Percentiles rank a stretch among this genome's conserved stretches.
These are phyloP conservation scores for Solanum raphanifolium DNA, from an alignment of 257 asterid species.

Conservation along the genomic window DNA sequence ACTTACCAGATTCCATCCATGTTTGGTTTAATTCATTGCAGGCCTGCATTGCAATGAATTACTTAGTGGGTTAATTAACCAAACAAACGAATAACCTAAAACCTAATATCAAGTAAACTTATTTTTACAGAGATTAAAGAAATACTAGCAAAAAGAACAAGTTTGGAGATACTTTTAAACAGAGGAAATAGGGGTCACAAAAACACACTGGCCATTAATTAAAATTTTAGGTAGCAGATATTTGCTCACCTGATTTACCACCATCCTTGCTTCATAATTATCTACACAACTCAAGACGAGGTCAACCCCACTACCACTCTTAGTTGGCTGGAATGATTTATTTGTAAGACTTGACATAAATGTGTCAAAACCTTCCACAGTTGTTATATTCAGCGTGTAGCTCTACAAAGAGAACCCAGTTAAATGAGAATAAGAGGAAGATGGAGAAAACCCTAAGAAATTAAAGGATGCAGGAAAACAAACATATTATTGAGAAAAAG, in stretches of 20 bases:
- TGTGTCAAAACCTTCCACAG: slow-evolving; percentile 90
- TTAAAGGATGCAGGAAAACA: not conserved
- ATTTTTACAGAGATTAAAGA: not conserved
- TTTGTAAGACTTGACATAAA: slow-evolving; percentile 74
- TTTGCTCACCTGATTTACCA: slow-evolving; percentile 80
- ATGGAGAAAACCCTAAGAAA: not conserved
- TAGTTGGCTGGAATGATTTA: slow-evolving; percentile 55
- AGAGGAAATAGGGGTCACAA: not conserved
- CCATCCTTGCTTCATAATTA: slow-evolving; percentile 99
- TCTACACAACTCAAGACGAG: slow-evolving; percentile 96
- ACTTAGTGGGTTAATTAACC: not conserved
- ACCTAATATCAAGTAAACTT: not conserved
- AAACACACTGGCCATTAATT: not conserved
- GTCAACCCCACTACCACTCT: slow-evolving; percentile 79
- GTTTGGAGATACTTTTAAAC: not conserved
- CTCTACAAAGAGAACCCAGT: slow-evolving; percentile 44
- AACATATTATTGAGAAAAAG: not conserved
- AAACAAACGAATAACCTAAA: not conserved
- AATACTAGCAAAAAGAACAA: not conserved
- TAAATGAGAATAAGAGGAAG: not conserved
- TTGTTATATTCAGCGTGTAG: slow-evolving; percentile 91
- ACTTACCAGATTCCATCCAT: slow-evolving; percentile 97
- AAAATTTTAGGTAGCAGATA: slow-evolving; percentile 2
- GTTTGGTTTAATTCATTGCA: slow-evolving; percentile 91
- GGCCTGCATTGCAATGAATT: slow-evolving; percentile 42